These are phyloP conservation scores for Cephaloascus fragrans DNA, from an alignment of 805 yeast species.

Conservation along the genomic window DNA sequence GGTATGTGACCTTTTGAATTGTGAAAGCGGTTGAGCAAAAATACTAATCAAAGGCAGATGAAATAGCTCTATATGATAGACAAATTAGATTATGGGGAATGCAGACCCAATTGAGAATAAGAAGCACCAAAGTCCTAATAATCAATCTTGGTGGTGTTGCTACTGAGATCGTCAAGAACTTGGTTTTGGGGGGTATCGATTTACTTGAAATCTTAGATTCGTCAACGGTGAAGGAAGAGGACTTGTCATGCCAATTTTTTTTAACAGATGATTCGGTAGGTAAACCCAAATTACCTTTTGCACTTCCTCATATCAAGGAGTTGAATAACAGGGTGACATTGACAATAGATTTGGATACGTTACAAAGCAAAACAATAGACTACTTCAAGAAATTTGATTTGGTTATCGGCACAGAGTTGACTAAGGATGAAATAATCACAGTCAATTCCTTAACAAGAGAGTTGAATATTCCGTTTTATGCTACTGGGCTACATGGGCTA, in stretches of 20 bases:
- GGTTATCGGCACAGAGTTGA: slow-evolving; percentile 66
- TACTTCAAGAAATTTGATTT: slow-evolving; percentile 54
- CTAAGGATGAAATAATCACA: slow-evolving; percentile 23
- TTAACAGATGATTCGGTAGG: slow-evolving; percentile 50
- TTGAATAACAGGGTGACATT: slow-evolving; percentile 75
- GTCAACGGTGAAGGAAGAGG: slow-evolving; percentile 43
- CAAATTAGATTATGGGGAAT: slow-evolving; percentile 96
- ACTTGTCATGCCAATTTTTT: slow-evolving; percentile 70
- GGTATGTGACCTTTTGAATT: background rate
- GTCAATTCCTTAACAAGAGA: slow-evolving; percentile 51
- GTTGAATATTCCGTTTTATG: slow-evolving; percentile 55
- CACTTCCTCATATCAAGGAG: slow-evolving; percentile 48
- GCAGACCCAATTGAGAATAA: slow-evolving; percentile 74
- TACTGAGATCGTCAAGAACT: slow-evolving; percentile 72
- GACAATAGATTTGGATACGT: slow-evolving; percentile 23
- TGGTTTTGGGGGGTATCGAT: slow-evolving; percentile 85
- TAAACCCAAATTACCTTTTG: slow-evolving; percentile 40
- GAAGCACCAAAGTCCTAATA: slow-evolving; percentile 61
- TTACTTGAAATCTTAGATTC: slow-evolving; percentile 61
- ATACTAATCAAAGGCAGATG: slow-evolving; percentile 34
- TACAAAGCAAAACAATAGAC: slow-evolving; percentile 11
- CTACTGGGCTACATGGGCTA: slow-evolving; percentile 65
- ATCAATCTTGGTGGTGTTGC: slow-evolving; percentile 73
- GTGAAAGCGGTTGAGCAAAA: background rate
- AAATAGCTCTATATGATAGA: slow-evolving; percentile 85